Base-by-base conservation (phyloP, 140 eudicot species). In the Cichorium intybus region DNA sequence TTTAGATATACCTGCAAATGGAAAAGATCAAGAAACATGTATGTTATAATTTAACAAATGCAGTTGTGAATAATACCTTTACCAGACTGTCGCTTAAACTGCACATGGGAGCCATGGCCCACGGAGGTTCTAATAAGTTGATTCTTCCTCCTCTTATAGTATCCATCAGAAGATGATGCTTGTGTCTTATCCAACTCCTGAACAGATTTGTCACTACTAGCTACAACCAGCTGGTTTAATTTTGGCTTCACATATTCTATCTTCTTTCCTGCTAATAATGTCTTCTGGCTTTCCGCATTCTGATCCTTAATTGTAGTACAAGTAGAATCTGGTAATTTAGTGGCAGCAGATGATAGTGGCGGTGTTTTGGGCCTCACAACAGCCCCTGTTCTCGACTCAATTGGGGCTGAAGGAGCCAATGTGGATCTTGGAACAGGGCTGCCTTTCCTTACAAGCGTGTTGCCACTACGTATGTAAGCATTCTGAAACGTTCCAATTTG, bases 221-320 rank as follows among this genome's bases (percentile, higher is more conserved):
- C 75, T 26, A 95, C 97, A 79, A 88, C 85, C 78, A 93, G 63
- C 85, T 93, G 99, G 79, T 93, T 74, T 16, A 93, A 83, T 69
- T 78, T 85, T 60, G 80, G 71, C 73, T 88, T 93, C 64, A 88
- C 84, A 79, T 93, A 93, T 11, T 58, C 72, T 18, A 88, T 70
- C 77, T 73, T 84, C 67, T 77, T 83, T 66, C 58, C 77, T 1
- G 68, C 50, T 47, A 74, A 83, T 65, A 34, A 29, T 35, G 73
- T 5, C 64, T 67, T 77, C 60, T 80, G 88, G 70, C 71, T 70
- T 53, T 70, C 83, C 24, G 74, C 70, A 78, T 50, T 66, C 72
- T 66, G 77, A 64, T 71, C 69, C 20, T 48, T 76, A 11, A 53
- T 4, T 27, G 74, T 18, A n/a, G 71, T 63, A 70, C 73, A 63